These are phyloP conservation scores for Xylaria venustula DNA, from an alignment of 495 filamentous ascomycete genomes.

Conservation along the genomic window DNA sequence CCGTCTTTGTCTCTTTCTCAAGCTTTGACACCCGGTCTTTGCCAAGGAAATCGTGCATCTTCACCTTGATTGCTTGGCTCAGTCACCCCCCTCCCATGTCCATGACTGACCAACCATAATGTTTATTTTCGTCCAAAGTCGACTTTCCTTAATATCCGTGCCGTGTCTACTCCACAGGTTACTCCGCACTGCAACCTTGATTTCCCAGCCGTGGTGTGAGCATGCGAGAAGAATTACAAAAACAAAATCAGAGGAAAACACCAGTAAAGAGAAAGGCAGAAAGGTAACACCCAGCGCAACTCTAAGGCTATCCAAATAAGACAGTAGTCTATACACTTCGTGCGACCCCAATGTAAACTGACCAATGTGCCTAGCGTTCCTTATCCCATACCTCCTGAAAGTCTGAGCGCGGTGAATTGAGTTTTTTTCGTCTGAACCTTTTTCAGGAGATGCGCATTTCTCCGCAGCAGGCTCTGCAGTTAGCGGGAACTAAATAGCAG, in stretches of 20 bases:
- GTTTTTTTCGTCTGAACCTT: not conserved
- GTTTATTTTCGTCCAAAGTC: not conserved
- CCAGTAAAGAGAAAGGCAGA: too few relatives aligned
- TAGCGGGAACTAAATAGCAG: not conserved
- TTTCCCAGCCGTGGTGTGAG: not conserved
- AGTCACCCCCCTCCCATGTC: not conserved
- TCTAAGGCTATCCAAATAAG: not conserved
- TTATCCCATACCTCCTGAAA: not conserved
- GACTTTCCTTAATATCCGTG: constrained; percentile 10
- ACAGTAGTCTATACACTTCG: not conserved
- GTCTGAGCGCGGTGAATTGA: constrained; percentile 1
- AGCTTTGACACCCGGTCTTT: not conserved
- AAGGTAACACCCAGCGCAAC: too few relatives aligned
- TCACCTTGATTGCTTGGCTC: not conserved
- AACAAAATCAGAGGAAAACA: not conserved
- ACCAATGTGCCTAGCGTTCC: not conserved
- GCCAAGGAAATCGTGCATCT: not conserved
- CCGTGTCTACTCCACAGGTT: constrained; percentile 13
- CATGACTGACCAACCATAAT: not conserved
- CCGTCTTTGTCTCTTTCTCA: too few relatives aligned
- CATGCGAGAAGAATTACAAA: not conserved
- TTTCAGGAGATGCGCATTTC: not conserved
- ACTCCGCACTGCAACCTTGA: constrained; percentile 12
- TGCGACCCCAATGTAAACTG: not conserved
- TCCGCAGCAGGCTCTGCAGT: not conserved